Evolutionary conservation across 257 asterid genomes (phyloP), one percentile per base, ranked within the genome.

Genomic region (Gentiana macrophylla): DNA sequence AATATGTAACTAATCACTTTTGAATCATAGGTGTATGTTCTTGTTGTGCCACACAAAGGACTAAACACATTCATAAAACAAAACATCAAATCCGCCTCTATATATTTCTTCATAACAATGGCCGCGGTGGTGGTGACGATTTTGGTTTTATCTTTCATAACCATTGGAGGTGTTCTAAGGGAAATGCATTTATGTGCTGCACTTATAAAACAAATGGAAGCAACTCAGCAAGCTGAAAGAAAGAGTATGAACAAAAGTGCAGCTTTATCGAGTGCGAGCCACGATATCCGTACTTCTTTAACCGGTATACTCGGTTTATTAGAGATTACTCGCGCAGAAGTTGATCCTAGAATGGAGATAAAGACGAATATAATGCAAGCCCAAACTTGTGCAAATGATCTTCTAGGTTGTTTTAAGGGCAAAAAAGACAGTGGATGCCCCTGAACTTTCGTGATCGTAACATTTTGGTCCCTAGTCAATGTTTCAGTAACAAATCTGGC

Each of bases 181-280:
- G 94, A 82, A 71, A 80, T 77, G 85, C 32, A 64, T 32, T 69
- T 88, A 24, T 56, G 88, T 37, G 54, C 69, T 10, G 77, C 78
- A 4, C 57, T 88, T 46, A 74, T 77, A 63, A 85, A 63, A 37
- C 95, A 80, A 59, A 80, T 77, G 95, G 94, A 88, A 66, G 83
- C 86, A 24, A 83, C 94, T 10, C 84, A 61, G 53, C 84, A 88
- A 59, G 84, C 94, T 1, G 95, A 85, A 49, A 70, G 82, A 56
- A 89, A 81, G 61, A 77, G 86, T 9, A 72, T 76, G 89, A 83
- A 76, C 59, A 83, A 78, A 64, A 85, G 74, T 53, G 75, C 72
- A 32, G 95, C 92, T 34, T 83, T 81, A 49, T 89, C 86, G 1
- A 78, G 74, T 3, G 94, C 95, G n/a, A 83, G 84, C 77, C 97